A percentile compares a stretch with the other conserved stretches of the same genome.
Conservation (phyloP, 179 eudicot genomes). For the Carnegiea gigantea region DNA sequence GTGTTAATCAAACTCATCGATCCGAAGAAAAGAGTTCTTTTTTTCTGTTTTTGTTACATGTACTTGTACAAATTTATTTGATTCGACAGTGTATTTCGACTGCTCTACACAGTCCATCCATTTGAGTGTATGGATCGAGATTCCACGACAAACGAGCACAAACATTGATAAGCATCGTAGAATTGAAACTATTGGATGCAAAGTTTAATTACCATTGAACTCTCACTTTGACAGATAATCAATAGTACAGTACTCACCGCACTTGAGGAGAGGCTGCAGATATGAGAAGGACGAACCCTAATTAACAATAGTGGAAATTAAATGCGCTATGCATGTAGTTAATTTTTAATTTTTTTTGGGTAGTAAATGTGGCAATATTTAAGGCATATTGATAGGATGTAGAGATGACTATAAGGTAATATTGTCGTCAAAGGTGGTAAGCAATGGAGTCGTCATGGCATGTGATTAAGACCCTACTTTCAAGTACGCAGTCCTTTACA, state of each 20-base stretch:
- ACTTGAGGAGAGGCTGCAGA: no score
- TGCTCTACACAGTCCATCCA: background rate
- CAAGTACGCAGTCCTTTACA: slow-evolving; percentile 23
- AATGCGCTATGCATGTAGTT: no score
- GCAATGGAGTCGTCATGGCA: slow-evolving; percentile 5
- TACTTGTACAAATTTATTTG: background rate
- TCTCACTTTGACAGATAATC: no score
- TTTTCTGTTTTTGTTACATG: background rate
- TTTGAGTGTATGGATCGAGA: background rate
- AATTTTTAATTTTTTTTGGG: no score
- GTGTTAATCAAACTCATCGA: slow-evolving; percentile 24
- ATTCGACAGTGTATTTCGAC: background rate
- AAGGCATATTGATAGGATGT: background rate
- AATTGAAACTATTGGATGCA: no score
- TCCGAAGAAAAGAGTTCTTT: background rate
- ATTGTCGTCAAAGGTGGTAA: slow-evolving; percentile 20
- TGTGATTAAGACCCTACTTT: slow-evolving; percentile 27
- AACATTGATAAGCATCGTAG: no score
- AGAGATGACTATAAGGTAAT: slow-evolving; percentile 1
- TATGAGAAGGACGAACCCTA: no score
- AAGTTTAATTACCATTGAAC: no score
- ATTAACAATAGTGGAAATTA: no score
- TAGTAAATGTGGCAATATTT: no score
- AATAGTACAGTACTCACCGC: no score
- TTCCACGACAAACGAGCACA: no score